phyloP scores from a whole-genome alignment of 2,329 filamentous ascomycete genomes.

The Fusarium heterosporum region DNA sequence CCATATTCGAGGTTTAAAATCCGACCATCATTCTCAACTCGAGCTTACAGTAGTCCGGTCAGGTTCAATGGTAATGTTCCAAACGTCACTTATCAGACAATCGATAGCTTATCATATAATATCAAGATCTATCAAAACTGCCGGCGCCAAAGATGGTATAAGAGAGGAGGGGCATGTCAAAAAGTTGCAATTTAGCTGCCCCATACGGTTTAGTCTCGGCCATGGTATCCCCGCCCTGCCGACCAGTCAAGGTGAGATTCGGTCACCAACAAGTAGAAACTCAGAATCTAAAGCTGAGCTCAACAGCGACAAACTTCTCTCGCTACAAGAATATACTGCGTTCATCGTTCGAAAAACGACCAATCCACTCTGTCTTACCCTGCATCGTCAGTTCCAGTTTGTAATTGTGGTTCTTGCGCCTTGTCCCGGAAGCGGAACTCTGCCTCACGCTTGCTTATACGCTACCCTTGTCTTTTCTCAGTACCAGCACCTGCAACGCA shows the following conservation, averaged over 20 bases:
- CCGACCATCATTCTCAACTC: no score
- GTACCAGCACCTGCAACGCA: slow-evolving; percentile 8
- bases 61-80: not conserved
- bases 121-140: slow-evolving; percentile 21
- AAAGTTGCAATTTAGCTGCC: slow-evolving; percentile 50
- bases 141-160: slow-evolving; percentile 23
- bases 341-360: slow-evolving; percentile 25
- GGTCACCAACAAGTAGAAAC: slow-evolving; percentile 14
- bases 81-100: not conserved
- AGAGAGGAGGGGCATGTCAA: slow-evolving; percentile 2
- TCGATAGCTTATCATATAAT: slow-evolving; percentile 3
- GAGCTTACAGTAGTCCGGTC: no score
- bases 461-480: slow-evolving; percentile 28
- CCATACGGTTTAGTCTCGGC: slow-evolving; percentile 45
- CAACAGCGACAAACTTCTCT: slow-evolving; percentile 10
- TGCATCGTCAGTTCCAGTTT: slow-evolving; percentile 13
- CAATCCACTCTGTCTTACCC: not conserved
- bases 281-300: slow-evolving; percentile 18
- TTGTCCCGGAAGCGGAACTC: slow-evolving; percentile 25
- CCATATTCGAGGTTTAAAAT: no score
- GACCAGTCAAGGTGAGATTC: slow-evolving; percentile 20
- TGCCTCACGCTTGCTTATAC: slow-evolving; percentile 39
- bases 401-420: slow-evolving; percentile 40
- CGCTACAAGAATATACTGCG: slow-evolving; percentile 13
- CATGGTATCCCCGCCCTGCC: slow-evolving; percentile 25